phyloP scores from a whole-genome alignment of 2,329 filamentous ascomycete species.

The Pyrenochaeta sp. region DNA sequence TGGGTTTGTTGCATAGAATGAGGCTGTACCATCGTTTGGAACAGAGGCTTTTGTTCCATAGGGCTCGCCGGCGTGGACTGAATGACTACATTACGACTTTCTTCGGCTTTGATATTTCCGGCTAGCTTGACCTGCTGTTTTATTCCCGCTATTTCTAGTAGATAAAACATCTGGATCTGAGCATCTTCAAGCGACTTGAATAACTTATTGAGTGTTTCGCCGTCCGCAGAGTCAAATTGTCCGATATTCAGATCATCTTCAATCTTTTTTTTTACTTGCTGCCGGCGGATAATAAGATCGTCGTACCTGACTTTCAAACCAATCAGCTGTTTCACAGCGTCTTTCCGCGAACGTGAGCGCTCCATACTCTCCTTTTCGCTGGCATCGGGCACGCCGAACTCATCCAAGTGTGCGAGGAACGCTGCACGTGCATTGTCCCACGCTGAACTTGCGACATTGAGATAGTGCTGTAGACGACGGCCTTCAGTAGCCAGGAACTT shows the following conservation, averaged over 20 bases:
- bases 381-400: constrained; percentile 30
- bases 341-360: constrained; percentile 35
- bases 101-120: constrained; percentile 14
- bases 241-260: constrained; percentile 40
- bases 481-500: constrained; percentile 36
- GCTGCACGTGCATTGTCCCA: constrained; percentile 37
- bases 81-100: constrained; percentile 31
- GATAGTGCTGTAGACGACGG: constrained; percentile 30
- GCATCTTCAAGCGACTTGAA: constrained; percentile 38
- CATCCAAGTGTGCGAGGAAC: constrained; percentile 36
- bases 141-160: constrained; percentile 37
- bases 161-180: constrained; percentile 38
- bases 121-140: constrained; percentile 20
- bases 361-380: constrained; percentile 32
- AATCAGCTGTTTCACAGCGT: constrained; percentile 40
- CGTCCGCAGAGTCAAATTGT: constrained; percentile 34
- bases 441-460: constrained; percentile 30
- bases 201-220: constrained; percentile 32
- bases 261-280: constrained; percentile 38
- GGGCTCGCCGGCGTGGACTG: constrained; percentile 43
- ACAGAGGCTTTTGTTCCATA: constrained; percentile 15
- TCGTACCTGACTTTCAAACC: constrained; percentile 28
- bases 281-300: constrained; percentile 24
- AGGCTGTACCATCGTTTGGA: constrained; percentile 9
- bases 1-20: constrained; percentile 44